These are phyloP conservation scores for Tetraselmis striata DNA, from an alignment of 139 green algal genomes.

Conservation along the genomic window DNA sequence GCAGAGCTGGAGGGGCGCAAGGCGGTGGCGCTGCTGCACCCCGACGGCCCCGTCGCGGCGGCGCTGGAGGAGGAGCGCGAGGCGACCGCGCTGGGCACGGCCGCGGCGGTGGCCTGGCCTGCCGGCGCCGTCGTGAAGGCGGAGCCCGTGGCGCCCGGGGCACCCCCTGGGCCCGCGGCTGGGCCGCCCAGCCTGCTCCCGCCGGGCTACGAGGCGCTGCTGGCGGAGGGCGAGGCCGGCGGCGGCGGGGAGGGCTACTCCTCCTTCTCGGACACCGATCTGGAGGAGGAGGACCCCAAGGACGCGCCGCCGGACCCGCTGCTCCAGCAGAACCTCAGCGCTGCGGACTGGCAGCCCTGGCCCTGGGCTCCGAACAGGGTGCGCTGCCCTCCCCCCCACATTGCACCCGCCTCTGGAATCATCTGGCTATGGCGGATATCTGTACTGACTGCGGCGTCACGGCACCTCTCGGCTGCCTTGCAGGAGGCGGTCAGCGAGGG, in stretches of 20 bases:
- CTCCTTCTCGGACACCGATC: constrained; percentile 28
- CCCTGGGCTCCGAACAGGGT: not conserved
- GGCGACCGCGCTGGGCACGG: not conserved
- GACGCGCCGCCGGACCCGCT: constrained; percentile 4
- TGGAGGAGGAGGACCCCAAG: constrained; percentile 25
- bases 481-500: too few relatives aligned
- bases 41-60: constrained; percentile 12
- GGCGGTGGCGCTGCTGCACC: constrained; percentile 27
- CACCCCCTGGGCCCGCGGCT: not conserved
- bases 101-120: not conserved
- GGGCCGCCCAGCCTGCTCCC: not conserved
- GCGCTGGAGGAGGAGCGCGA: constrained; percentile 4
- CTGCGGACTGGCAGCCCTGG: constrained; percentile 11
- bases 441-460: too few relatives aligned
- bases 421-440: too few relatives aligned
- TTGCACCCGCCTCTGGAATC: too few relatives aligned
- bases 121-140: not conserved
- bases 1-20: constrained; percentile 32
- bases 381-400: not conserved
- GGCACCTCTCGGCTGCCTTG: too few relatives aligned
- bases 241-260: constrained; percentile 24
- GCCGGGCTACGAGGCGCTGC: not conserved
- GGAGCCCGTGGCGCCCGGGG: not conserved
- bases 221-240: not conserved
- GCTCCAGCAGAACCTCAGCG: not conserved